A percentile compares a stretch with the other conserved stretches of the same genome.
Evolutionary conservation across 306 rosid genomes (phyloP).

Genomic region (Prunus padus): DNA sequence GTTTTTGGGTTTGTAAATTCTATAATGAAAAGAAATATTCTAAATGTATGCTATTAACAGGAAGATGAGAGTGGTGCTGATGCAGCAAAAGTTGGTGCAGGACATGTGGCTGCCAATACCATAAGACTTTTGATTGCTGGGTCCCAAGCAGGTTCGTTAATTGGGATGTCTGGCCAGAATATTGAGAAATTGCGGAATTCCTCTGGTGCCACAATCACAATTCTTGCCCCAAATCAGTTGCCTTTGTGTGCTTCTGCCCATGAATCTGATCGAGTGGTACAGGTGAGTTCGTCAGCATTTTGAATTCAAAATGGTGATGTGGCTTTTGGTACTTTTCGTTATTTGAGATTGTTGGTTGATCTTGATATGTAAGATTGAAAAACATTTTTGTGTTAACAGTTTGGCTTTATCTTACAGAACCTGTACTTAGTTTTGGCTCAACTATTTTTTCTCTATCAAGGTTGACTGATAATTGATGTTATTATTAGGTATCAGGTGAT

Average conservation of each 20-base stretch:
- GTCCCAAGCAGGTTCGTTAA: conserved; percentile 88
- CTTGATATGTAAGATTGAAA: neutral
- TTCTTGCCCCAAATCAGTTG: conserved; percentile 82
- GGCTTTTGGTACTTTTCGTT: neutral
- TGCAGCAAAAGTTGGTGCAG: conserved; percentile 61
- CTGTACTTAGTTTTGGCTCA: neutral
- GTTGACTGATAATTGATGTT: conserved; percentile 17
- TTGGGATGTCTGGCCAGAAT: conserved; percentile 92
- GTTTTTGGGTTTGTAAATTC: conserved; percentile 5
- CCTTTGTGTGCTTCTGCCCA: conserved; percentile 95
- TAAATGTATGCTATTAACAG: conserved; percentile 39
- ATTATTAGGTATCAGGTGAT: conserved; percentile 79
- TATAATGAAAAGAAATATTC: conserved; percentile 11
- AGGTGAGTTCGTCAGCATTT: conserved; percentile 49
- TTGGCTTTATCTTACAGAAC: neutral
- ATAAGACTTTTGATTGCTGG: conserved; percentile 95
- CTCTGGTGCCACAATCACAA: conserved; percentile 73
- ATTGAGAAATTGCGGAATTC: conserved; percentile 84
- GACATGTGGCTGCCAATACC: conserved; percentile 92
- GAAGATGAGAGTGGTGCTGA: conserved; percentile 73
- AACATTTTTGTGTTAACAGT: no score
- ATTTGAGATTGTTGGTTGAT: neutral
- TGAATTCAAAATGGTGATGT: neutral
- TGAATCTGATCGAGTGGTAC: conserved; percentile 95
- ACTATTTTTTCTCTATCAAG: neutral